phyloP scores from a whole-genome alignment of 116 monocot species.

The Posidonia oceanica region DNA sequence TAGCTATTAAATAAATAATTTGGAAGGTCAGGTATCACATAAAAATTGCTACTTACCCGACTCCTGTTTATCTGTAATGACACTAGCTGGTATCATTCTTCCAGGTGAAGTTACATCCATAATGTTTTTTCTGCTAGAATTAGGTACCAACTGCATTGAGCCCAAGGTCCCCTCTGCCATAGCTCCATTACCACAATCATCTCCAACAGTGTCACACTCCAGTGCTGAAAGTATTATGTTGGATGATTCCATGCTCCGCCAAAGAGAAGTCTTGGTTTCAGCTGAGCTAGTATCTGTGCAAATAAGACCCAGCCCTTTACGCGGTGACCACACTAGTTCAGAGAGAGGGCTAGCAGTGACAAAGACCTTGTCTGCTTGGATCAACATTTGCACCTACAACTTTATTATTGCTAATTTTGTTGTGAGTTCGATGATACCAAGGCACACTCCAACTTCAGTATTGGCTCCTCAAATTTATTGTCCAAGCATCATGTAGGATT shows the following conservation, averaged over 20 bases:
- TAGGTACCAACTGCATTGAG: constrained; percentile 2
- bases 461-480: neutral
- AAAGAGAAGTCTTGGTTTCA: constrained; percentile 26
- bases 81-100: neutral
- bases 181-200: neutral
- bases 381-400: constrained; percentile 37
- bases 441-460: constrained; percentile 2
- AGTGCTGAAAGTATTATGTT: constrained; percentile 27
- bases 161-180: neutral
- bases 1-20: neutral
- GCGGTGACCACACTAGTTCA: constrained; percentile 45
- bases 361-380: constrained; percentile 21
- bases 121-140: neutral
- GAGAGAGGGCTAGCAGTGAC: constrained; percentile 27
- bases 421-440: neutral
- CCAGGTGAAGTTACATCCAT: constrained; percentile 6
- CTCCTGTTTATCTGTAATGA: neutral
- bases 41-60: neutral
- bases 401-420: neutral
- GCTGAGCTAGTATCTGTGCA: constrained; percentile 16
- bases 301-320: constrained; percentile 39
- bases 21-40: neutral
- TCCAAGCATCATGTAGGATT: neutral
- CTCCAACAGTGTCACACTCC: constrained; percentile 7
- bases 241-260: constrained; percentile 42